Evolutionary conservation across 179 eudicot species (phyloP), one percentile per base, ranked within the genome.

Genomic region (Silene coronaria): DNA sequence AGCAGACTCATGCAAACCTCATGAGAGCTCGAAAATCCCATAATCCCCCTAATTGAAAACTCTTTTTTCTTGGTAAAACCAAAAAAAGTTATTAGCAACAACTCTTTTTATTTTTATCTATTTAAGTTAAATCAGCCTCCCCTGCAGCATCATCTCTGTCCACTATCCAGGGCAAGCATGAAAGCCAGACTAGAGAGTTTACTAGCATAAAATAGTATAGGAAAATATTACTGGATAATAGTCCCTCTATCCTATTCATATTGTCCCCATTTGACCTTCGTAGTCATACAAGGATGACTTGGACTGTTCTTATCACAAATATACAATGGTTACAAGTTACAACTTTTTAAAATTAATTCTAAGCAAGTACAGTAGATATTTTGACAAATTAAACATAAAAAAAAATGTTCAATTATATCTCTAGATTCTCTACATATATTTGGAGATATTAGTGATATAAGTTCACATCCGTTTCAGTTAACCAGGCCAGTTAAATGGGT

Each of bases 1-100:
- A n/a, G 12, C 45, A 34, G 19, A 62, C 16, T 23, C 67, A 17
- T 67, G 73, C 67, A 76, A 67, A 77, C 4, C 61, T 26, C 67
- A 71, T 17, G 32, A 12, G 60, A 14, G 6, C 38, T 38, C 76
- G 1, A 53, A 16, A 66, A 64, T 46, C 67, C 55, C 19, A 24
- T 53, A 42, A 36, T 4, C 9, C 23, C 27, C 16, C 19, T 3
- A 14, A 4, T 16, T 42, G 14, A 42, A 42, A 42, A 42, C 13
- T 11, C 17, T 1, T 0, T 65, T n/a, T 16, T 4, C 42, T 65
- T n/a, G 6, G 45, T 32, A 65, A 64, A 30, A 13, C 3, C 3
- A 28, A 42, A 42, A 42, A 42, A 42, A 38, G 11, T 42, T 42
- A 42, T 42, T 38, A 38, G 45, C 4, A 38, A 38, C 45, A 38